Conservation (phyloP, 768 basidiomycete genomes). For the Xerocomellus amylosporus region DNA sequence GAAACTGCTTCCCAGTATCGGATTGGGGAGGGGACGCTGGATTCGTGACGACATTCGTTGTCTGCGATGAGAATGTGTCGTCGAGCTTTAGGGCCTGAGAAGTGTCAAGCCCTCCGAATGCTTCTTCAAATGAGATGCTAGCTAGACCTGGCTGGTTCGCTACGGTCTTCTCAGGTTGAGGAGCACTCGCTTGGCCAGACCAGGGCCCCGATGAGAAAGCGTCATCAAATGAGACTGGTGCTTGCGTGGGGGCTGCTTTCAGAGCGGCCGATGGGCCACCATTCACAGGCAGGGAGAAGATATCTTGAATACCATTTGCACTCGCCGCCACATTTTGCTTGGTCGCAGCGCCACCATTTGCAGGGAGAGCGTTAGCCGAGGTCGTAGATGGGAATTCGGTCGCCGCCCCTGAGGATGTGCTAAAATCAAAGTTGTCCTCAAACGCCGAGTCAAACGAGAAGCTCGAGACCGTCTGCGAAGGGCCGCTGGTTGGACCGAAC, state of each 20-base stretch:
- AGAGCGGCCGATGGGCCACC: conserved; percentile 5
- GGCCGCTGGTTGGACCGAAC: conserved; percentile 45
- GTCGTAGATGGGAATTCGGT: conserved; percentile 30
- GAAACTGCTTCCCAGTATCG: conserved; percentile 32
- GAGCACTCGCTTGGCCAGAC: conserved; percentile 1
- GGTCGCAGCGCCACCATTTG: conserved; percentile 26
- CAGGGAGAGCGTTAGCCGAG: conserved; percentile 16
- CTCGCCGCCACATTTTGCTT: conserved; percentile 1
- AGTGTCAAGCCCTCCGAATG: conserved; percentile 47
- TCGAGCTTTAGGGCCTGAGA: conserved; percentile 41
- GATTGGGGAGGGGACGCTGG: conserved; percentile 18
- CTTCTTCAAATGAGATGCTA: conserved; percentile 51
- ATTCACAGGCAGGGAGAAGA: conserved; percentile 15
- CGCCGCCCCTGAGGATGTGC: conserved; percentile 36
- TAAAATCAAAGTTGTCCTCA: conserved; percentile 67
- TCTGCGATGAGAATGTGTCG: conserved; percentile 35
- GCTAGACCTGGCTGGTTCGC: conserved; percentile 8
- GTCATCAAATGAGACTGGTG: conserved; percentile 45
- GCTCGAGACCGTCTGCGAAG: conserved; percentile 32
- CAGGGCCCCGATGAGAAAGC: conserved; percentile 38
- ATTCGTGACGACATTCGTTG: conserved; percentile 32
- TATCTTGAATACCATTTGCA: conserved; percentile 11
- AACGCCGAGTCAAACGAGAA: conserved; percentile 68
- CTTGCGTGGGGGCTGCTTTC: conserved; percentile 17
- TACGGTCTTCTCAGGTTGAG: conserved; percentile 17